Percentiles rank a stretch among this genome's conserved stretches.
Evolutionary conservation across 352 stramenopile genomes (phyloP).

Genomic region (Saprolegnia parasitica): DNA sequence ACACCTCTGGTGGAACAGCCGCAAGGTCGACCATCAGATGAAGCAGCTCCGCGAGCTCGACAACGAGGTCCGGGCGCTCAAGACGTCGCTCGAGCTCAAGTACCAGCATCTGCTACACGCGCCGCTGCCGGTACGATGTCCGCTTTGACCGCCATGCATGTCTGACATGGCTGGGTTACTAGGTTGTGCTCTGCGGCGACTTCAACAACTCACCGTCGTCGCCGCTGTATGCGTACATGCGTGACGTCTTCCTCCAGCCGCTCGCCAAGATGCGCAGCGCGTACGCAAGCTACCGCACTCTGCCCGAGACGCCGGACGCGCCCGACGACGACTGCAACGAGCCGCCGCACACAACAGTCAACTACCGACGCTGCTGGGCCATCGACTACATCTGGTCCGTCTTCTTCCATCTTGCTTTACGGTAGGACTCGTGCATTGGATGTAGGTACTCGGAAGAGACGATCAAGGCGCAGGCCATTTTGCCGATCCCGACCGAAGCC

Average conservation of each 20-base stretch:
- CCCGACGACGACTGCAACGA: conserved; percentile 35
- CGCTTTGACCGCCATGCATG: not conserved
- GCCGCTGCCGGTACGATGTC: conserved; percentile 44
- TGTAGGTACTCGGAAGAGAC: conserved; percentile 47
- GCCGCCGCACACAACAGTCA: conserved; percentile 79
- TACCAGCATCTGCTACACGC: conserved; percentile 59
- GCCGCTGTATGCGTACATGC: conserved; percentile 83
- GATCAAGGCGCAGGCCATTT: conserved; percentile 52
- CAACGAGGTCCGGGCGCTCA: conserved; percentile 78
- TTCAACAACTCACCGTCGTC: conserved; percentile 87
- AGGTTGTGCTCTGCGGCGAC: conserved; percentile 78
- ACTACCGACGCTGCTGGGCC: conserved; percentile 81
- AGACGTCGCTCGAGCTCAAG: conserved; percentile 71
- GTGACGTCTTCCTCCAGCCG: conserved; percentile 67
- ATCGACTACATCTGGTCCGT: conserved; percentile 85
- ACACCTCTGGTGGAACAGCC: conserved; percentile 84
- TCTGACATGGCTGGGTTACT: not conserved
- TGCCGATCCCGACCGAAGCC: conserved; percentile 71
- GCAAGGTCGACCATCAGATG: conserved; percentile 86
- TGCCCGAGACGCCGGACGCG: not conserved
- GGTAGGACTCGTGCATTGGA: not conserved
- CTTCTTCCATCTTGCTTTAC: not conserved
- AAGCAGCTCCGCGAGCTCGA: conserved; percentile 76
- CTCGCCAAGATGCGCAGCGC: conserved; percentile 39
- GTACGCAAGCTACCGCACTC: conserved; percentile 50